Conservation (phyloP, 192 early-diverging fungal species). For the Diversispora epigaea region DNA sequence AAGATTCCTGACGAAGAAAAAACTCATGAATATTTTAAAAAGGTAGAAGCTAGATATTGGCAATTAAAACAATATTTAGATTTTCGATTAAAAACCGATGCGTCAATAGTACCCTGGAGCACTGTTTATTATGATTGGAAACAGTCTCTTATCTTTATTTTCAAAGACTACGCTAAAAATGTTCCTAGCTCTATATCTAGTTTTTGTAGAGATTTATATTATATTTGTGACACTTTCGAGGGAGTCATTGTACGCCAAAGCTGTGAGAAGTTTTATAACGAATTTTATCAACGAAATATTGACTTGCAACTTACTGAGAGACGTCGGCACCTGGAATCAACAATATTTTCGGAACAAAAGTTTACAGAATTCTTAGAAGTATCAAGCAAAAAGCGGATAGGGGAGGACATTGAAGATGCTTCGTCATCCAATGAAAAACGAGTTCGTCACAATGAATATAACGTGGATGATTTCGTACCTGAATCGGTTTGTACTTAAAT, state of each 20-base stretch:
- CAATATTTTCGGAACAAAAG: neutral
- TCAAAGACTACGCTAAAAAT: neutral
- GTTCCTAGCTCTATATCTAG: neutral
- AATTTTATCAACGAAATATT: neutral
- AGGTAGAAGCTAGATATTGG: slow-evolving; percentile 12
- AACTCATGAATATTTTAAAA: slow-evolving; percentile 7
- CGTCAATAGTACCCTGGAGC: neutral
- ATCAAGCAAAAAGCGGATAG: neutral
- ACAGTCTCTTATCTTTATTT: neutral
- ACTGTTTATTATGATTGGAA: neutral
- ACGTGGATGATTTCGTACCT: neutral
- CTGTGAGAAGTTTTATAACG: slow-evolving; percentile 3
- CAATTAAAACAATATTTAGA: slow-evolving; percentile 11
- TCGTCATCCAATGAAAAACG: neutral
- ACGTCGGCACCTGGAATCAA: neutral
- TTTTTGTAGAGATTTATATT: slow-evolving; percentile 3
- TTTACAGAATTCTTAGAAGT: neutral
- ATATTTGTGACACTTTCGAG: slow-evolving; percentile 13
- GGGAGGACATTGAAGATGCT: neutral
- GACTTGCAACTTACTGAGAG: neutral
- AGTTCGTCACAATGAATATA: neutral
- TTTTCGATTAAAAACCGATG: slow-evolving; percentile 12
- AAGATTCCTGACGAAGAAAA: slow-evolving; percentile 8
- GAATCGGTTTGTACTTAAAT: slow-evolving; percentile 7
- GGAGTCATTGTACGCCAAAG: neutral